Conservation (phyloP, 2,329 filamentous ascomycete species). For the Colletotrichum karsti region DNA sequence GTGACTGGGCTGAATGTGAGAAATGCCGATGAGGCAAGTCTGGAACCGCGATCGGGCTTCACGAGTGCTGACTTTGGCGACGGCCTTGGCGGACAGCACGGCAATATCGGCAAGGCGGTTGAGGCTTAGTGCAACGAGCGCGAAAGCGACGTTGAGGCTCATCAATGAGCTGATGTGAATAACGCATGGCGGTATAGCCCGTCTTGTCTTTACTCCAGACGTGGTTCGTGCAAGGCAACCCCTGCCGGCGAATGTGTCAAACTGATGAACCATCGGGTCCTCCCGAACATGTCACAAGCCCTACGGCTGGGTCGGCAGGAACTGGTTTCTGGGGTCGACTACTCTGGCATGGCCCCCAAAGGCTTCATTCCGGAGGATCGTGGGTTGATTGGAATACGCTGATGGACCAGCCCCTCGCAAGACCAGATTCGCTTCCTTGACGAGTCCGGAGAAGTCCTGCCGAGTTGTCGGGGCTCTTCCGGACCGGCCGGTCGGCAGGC, state of each 20-base stretch:
- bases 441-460: neutral
- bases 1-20: no score
- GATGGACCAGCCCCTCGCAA: neutral
- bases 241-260: slow-evolving; percentile 12
- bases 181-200: slow-evolving; percentile 13
- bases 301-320: neutral
- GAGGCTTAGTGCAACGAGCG: neutral
- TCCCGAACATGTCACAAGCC: slow-evolving; percentile 2
- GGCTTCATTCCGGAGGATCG: neutral
- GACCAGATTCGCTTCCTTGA: no score
- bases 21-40: no score
- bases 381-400: neutral
- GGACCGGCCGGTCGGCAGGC: neutral
- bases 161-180: neutral
- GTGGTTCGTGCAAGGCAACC: neutral
- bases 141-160: neutral
- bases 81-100: neutral
- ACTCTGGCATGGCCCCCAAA: neutral
- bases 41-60: no score
- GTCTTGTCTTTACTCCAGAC: slow-evolving; percentile 1
- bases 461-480: neutral
- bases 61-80: no score
- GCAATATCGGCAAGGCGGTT: neutral
- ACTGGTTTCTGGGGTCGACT: neutral
- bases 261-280: slow-evolving; percentile 5